phyloP scores from a whole-genome alignment of 768 basidiomycete genomes.

The Boletellus sp. region DNA sequence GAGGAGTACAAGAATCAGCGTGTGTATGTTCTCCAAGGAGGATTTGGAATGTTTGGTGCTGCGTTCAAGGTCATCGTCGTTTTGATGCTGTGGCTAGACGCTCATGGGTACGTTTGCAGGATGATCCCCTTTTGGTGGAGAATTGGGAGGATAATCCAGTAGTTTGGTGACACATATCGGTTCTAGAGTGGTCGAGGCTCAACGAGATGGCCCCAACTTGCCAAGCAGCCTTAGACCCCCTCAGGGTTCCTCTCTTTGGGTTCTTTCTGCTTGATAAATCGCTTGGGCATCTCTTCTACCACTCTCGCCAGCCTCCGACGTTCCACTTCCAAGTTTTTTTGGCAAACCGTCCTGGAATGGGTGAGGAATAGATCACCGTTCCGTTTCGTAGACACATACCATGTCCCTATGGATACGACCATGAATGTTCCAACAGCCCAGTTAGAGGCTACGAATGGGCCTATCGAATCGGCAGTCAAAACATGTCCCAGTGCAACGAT shows the following conservation, averaged over 20 bases:
- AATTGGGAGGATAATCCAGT: slow-evolving; percentile 60
- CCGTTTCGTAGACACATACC: slow-evolving; percentile 42
- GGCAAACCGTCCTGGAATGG: slow-evolving; percentile 57
- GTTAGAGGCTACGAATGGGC: slow-evolving; percentile 62
- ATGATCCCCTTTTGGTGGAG: slow-evolving; percentile 69
- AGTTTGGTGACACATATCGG: slow-evolving; percentile 46
- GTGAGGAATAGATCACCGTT: slow-evolving; percentile 7
- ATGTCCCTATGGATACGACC: slow-evolving; percentile 62
- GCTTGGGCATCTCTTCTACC: slow-evolving; percentile 58
- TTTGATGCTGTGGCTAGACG: background rate
- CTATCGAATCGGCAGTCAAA: slow-evolving; percentile 26
- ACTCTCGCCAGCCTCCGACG: slow-evolving; percentile 51
- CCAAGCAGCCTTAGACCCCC: background rate
- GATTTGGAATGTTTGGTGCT: slow-evolving; percentile 68
- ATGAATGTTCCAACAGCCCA: slow-evolving; percentile 79
- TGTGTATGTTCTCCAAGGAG: slow-evolving; percentile 64
- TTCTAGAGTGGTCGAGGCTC: background rate
- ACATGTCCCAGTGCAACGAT: background rate
- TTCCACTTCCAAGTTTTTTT: slow-evolving; percentile 51
- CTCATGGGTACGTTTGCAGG: slow-evolving; percentile 32
- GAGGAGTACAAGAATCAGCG: slow-evolving; percentile 48
- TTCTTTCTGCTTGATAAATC: slow-evolving; percentile 44
- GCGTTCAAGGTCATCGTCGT: slow-evolving; percentile 55
- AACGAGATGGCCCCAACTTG: background rate
- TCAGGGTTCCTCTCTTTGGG: slow-evolving; percentile 26